phyloP scores from a whole-genome alignment of 2,329 filamentous ascomycete genomes.

The Xylaria polymorpha region DNA sequence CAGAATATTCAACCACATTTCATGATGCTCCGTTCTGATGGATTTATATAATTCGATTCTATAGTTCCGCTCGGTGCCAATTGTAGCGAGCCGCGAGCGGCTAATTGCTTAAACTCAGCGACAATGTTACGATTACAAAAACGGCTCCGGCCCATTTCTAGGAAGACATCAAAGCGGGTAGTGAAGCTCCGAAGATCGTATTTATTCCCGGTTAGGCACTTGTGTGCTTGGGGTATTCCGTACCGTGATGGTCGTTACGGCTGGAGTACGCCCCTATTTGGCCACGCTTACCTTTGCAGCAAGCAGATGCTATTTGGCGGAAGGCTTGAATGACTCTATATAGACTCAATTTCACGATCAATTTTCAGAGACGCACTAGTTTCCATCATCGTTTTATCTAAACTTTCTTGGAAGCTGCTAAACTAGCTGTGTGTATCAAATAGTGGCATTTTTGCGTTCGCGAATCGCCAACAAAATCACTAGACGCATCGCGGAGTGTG shows the following conservation, averaged over 20 bases:
- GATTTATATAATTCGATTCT: conserved; percentile 2
- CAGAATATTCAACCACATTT: background rate
- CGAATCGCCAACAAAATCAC: background rate
- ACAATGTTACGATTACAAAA: background rate
- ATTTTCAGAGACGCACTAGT: background rate
- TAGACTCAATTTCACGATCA: background rate
- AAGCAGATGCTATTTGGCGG: background rate
- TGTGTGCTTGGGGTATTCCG: background rate
- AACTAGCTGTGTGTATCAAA: background rate
- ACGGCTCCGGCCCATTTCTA: background rate
- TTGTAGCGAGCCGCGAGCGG: conserved; percentile 14
- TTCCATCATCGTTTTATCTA: background rate
- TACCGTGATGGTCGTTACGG: background rate
- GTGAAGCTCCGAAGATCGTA: background rate
- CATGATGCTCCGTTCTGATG: background rate
- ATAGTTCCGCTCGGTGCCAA: conserved; percentile 18
- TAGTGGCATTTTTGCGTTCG: background rate
- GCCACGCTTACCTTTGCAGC: background rate
- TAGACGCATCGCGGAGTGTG: background rate
- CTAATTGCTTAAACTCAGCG: conserved; percentile 18
- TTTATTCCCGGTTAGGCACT: background rate
- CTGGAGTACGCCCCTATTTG: background rate
- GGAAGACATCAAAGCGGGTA: background rate
- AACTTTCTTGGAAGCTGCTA: background rate
- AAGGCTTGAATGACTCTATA: background rate